phyloP scores from a whole-genome alignment of 805 yeast species.

The Kazachstania psychrophila region DNA sequence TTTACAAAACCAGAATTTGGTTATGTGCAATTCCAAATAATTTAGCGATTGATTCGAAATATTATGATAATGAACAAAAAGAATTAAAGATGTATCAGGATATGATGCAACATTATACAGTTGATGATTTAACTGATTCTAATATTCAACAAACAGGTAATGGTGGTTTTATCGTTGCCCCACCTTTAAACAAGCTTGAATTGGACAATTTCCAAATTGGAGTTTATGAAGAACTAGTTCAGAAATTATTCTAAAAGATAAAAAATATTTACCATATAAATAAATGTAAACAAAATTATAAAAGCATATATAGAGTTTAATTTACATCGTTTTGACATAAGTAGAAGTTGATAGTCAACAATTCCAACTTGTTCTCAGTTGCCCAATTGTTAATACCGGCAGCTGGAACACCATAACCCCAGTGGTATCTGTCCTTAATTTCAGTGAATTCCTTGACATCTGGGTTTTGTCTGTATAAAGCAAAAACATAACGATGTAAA shows the following conservation, averaged over 20 bases:
- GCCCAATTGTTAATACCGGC: slow-evolving; percentile 74
- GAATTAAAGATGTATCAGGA: slow-evolving; percentile 28
- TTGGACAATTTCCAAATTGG: slow-evolving; percentile 32
- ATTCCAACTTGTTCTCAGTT: slow-evolving; percentile 46
- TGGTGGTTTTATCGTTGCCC: slow-evolving; percentile 15
- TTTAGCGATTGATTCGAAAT: slow-evolving; percentile 24
- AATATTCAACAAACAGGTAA: slow-evolving; percentile 7
- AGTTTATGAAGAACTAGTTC: slow-evolving; percentile 28
- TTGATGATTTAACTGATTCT: slow-evolving; percentile 20
- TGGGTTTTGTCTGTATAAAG: slow-evolving; percentile 53
- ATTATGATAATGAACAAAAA: slow-evolving; percentile 24
- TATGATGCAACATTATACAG: slow-evolving; percentile 27
- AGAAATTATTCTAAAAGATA: slow-evolving; percentile 14
- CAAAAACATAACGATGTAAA: slow-evolving; percentile 75
- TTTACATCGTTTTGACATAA: neutral
- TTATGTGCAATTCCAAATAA: slow-evolving; percentile 56
- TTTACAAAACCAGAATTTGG: slow-evolving; percentile 77
- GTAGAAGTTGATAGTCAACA: slow-evolving; percentile 61
- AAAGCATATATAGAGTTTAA: neutral
- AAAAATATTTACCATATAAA: slow-evolving; percentile 2
- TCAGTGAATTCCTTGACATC: slow-evolving; percentile 8
- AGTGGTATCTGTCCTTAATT: slow-evolving; percentile 31
- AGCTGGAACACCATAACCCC: slow-evolving; percentile 84
- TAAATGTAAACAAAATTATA: neutral
- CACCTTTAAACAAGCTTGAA: slow-evolving; percentile 24